Conservation (phyloP, 305 asterid species). For the Rubia balearica region DNA sequence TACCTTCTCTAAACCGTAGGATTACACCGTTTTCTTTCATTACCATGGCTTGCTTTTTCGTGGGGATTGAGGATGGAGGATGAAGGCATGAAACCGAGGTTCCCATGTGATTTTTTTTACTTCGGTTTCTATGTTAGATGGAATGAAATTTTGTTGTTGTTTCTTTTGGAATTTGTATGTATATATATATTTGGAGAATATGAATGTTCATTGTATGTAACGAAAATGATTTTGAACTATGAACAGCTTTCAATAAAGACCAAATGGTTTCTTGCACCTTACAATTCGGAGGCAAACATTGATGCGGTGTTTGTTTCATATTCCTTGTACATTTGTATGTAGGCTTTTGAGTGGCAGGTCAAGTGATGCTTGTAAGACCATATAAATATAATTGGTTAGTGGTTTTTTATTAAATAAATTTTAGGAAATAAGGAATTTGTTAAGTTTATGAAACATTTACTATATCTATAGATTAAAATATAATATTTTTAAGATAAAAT, state of each 20-base stretch:
- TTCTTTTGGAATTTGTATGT: not conserved
- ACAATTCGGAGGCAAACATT: not conserved
- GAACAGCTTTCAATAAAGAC: not conserved
- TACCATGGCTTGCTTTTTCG: constrained; percentile 1
- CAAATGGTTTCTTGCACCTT: not conserved
- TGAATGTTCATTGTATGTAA: not conserved
- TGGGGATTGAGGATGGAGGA: not conserved
- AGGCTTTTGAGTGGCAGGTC: not conserved
- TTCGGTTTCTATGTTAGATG: not conserved
- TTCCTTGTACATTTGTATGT: not conserved
- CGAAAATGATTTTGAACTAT: not conserved
- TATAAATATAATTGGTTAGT: no score
- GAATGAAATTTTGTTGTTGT: not conserved
- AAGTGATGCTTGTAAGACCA: not conserved
- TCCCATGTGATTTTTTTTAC: constrained; percentile 10
- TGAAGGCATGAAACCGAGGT: constrained; percentile 6
- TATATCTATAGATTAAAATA: no score
- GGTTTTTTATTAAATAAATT: no score
- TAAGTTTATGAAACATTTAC: no score
- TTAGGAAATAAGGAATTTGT: no score
- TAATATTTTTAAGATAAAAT: no score
- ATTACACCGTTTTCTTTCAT: constrained; percentile 18
- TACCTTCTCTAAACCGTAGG: constrained; percentile 8
- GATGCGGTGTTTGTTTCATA: not conserved
- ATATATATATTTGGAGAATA: not conserved